Conservation (phyloP, 2,329 filamentous ascomycete genomes). For the Colletotrichum tropicicola region DNA sequence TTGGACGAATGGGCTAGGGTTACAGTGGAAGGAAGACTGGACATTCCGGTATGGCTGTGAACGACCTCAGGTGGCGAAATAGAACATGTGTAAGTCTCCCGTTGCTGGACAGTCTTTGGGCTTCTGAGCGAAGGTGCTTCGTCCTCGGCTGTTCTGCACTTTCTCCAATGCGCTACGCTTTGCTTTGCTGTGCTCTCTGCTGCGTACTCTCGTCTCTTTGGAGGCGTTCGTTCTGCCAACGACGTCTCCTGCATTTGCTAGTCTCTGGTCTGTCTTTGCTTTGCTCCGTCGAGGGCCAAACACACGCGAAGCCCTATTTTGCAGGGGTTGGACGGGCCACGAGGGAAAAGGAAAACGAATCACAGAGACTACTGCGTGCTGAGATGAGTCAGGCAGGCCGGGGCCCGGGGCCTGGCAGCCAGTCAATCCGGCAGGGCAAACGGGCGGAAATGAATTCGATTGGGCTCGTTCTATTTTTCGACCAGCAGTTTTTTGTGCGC, state of each 20-base stretch:
- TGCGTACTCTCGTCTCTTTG: background rate
- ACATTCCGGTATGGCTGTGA: background rate
- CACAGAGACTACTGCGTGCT: background rate
- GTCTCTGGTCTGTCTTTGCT: background rate
- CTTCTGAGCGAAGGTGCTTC: background rate
- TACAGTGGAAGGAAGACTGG: background rate
- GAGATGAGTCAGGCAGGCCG: slow-evolving; percentile 25
- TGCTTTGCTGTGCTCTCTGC: background rate
- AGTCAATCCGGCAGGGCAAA: slow-evolving; percentile 15
- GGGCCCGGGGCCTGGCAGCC: background rate
- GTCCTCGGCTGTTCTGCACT: background rate
- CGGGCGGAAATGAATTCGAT: slow-evolving; percentile 10
- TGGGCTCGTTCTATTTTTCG: slow-evolving; percentile 7
- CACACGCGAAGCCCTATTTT: slow-evolving; percentile 22
- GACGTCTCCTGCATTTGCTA: background rate
- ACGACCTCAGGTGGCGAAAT: background rate
- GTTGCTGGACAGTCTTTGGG: slow-evolving; percentile 11
- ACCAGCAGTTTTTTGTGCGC: slow-evolving; percentile 17
- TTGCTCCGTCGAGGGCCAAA: slow-evolving; percentile 17
- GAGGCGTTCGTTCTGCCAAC: background rate
- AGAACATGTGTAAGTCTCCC: slow-evolving; percentile 26
- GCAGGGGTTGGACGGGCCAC: slow-evolving; percentile 13
- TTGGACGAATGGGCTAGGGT: slow-evolving; percentile 11
- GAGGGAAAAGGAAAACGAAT: slow-evolving; percentile 15
- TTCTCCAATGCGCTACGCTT: background rate